These are phyloP conservation scores for Tetrahymena borealis DNA, from an alignment of 73 alveolate genomes.

Conservation along the genomic window DNA sequence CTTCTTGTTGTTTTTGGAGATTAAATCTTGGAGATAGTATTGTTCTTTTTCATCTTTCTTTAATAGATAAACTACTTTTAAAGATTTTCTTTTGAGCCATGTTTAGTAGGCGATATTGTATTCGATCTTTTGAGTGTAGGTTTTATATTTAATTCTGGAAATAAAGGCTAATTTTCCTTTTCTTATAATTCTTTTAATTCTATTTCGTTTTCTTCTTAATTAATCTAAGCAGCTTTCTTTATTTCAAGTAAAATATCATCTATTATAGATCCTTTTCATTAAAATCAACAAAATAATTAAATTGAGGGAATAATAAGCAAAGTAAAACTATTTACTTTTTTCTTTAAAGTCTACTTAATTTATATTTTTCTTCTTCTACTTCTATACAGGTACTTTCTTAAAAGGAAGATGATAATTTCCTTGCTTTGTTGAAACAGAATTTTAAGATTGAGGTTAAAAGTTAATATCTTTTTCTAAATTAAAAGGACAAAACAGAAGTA, in stretches of 20 bases:
- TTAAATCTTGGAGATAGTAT: not conserved
- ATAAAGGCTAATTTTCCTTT: too few relatives aligned
- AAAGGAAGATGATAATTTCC: not conserved
- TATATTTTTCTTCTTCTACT: not conserved
- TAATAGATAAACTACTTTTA: not conserved
- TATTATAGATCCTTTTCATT: not conserved
- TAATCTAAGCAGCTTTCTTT: not conserved
- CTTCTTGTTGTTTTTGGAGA: not conserved
- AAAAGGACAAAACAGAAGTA: not conserved
- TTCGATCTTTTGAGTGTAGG: not conserved
- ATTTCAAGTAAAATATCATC: not conserved
- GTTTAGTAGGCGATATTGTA: not conserved
- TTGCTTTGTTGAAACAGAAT: not conserved
- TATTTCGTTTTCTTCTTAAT: not conserved
- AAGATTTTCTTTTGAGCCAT: not conserved
- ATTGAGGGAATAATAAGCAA: not conserved
- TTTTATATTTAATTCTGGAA: not conserved
- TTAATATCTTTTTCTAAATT: not conserved
- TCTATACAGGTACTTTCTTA: not conserved
- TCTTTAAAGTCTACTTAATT: not conserved
- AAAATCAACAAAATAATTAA: not conserved
- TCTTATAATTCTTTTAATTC: not conserved
- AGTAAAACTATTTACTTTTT: not conserved
- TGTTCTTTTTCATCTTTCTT: not conserved
- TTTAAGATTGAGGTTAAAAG: not conserved